phyloP scores from a whole-genome alignment of 2,329 filamentous ascomycete genomes.

The Ophiognomonia clavigignenti-juglandacearum region DNA sequence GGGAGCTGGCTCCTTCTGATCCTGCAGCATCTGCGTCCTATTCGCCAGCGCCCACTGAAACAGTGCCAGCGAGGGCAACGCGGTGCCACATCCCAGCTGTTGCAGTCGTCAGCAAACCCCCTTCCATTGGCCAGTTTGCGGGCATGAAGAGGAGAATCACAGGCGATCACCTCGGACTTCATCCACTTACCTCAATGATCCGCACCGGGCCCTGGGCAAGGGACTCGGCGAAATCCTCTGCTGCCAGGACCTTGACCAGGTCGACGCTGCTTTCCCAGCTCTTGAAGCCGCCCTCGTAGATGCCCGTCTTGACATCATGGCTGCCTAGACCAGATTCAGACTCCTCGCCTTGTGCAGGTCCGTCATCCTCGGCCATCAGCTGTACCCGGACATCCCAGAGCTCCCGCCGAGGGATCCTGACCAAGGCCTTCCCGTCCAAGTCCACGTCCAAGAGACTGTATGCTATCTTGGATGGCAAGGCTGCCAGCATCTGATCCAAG shows the following conservation, averaged over 20 bases:
- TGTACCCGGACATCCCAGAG: conserved; percentile 79
- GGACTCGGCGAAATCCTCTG: conserved; percentile 31
- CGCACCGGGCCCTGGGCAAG: conserved; percentile 32
- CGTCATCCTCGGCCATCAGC: conserved; percentile 68
- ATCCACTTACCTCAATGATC: conserved; percentile 48
- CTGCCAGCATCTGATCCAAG: conserved; percentile 45
- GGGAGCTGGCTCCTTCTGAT: conserved; percentile 19
- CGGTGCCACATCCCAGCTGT: conserved; percentile 74
- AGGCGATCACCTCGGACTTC: neutral
- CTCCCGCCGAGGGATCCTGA: conserved; percentile 66
- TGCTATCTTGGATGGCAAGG: conserved; percentile 68
- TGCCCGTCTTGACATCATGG: conserved; percentile 73
- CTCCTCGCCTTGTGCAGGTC: conserved; percentile 28
- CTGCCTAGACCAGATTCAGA: conserved; percentile 50
- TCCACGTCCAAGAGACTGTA: conserved; percentile 59
- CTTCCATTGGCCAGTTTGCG: conserved; percentile 7
- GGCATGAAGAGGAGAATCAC: neutral
- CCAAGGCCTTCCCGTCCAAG: conserved; percentile 49
- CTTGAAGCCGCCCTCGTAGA: conserved; percentile 86
- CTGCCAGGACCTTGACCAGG: conserved; percentile 62
- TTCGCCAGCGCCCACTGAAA: conserved; percentile 52
- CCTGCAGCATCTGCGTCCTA: conserved; percentile 5
- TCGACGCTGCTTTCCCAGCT: conserved; percentile 86
- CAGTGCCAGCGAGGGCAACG: conserved; percentile 65
- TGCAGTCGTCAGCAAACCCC: conserved; percentile 16